Evolutionary conservation across 225 moss, liverwort and hornwort genomes (phyloP), one percentile per base, ranked within the genome.

Genomic region (Pleurozium schreberi): DNA sequence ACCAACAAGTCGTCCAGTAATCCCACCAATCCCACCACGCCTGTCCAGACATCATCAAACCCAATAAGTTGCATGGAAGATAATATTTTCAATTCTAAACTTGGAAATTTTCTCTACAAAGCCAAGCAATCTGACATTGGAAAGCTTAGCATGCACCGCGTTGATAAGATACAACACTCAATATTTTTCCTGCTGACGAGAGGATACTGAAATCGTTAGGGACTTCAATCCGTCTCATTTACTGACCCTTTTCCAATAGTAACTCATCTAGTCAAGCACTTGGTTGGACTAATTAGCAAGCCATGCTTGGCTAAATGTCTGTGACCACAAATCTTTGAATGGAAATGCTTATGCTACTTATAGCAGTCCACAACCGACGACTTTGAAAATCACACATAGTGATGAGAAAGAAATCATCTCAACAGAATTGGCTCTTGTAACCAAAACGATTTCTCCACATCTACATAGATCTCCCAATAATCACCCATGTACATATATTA

Each of bases 1-100:
- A 98, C 96, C 93, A 98, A 93, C 85, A 98, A 92, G 90, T 98
- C 98, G 89, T 98, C 98, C 95, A 98, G 92, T 69, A 98, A 93
- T 85, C 98, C 98, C 85, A 98, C 96, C 88, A 97, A 91, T 63
- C 98, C 98, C 86, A 97, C 90, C 88, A 97, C 93, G 90, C 96
- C 96, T 96, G 93, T 94, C 91, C 95, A 96, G 88, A 82, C 92
- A 93, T 87, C 89, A 60, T 66, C 27, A 70, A 58, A 74, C 34
- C 45, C 83, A 66, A 70, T 87, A 81, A 86, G 82, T 69, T 47
- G 23, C 55, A 63, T 53, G 33, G 13, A 62, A n/a, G 52, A 45
- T 53, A 38, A 23, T 33, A 33, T 23, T 5, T 40, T 61, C 53
- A 85, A 76, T 34, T 28, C 34, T 52, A 9, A 81, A 19, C 40